Evolutionary conservation across 495 filamentous ascomycete species (phyloP), one percentile per base, ranked within the genome.

Genomic region (Podospora australis): DNA sequence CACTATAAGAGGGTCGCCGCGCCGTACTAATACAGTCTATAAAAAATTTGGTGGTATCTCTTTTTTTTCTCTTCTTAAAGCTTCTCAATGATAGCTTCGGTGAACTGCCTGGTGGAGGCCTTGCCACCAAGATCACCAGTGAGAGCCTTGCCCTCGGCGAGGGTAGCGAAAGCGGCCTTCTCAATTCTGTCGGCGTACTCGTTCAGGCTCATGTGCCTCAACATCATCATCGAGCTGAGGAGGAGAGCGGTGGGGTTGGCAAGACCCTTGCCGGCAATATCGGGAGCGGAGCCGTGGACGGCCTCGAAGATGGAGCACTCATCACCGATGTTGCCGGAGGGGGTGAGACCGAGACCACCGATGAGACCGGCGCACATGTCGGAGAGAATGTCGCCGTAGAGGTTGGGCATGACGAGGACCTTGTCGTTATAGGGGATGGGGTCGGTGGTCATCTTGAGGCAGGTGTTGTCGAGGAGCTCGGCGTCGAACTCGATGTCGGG

Each of bases 301-400:
- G 92, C 94, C 77, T 98, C 92, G 78, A 98, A 98, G 73, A 98
- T 98, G 59, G 88, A 92, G 80, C 89, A 96, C 75, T 96, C 87
- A 70, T 96, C 88, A 65, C 92, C 94, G 63, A 98, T 97, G 78
- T 98, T 98, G 58, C 90, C 94, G 28, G 90, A 96, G 49, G 92
- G 92, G 41, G 92, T 97, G 28, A 98, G 80, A 64, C 92, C 92
- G 50, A 98, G 84, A 69, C 92, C 94, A 65, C 92, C 92, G 58
- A 97, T 98, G 50, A 98, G 78, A 73, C 94, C 92, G 58, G 92
- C 92, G 72, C 92, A 97, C 88, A 98, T 94, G 70, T 98, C 92
- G 59, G 92, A 97, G 52, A 98, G 80, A 79, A 98, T 98, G 70
- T 98, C 92, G 69, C 92, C 92, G 74, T 98, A 97, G 55, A 98